These are phyloP conservation scores for Pholiota adiposa DNA, from an alignment of 1,284 basidiomycete species.

Conservation along the genomic window DNA sequence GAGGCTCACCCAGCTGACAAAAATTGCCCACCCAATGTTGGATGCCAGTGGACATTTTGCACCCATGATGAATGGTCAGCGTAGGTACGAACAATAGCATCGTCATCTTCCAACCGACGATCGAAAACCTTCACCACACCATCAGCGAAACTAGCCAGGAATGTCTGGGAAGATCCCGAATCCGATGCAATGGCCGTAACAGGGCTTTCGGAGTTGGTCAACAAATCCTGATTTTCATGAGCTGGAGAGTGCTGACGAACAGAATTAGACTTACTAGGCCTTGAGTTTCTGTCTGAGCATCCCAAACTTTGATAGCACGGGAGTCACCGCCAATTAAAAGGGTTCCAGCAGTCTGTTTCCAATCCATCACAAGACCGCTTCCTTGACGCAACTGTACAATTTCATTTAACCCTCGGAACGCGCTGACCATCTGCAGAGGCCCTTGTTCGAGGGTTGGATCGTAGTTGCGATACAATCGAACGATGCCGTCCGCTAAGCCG, in stretches of 20 bases:
- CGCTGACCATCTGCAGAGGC: conserved; percentile 86
- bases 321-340: conserved; percentile 93
- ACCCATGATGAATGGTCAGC: conserved; percentile 90
- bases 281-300: conserved; percentile 90
- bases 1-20: conserved; percentile 82
- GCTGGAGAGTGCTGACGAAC: not conserved
- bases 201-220: conserved; percentile 89
- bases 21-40: conserved; percentile 73
- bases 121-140: conserved; percentile 93
- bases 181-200: conserved; percentile 89
- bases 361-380: conserved; percentile 87
- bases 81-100: conserved; percentile 85
- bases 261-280: conserved; percentile 60
- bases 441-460: conserved; percentile 66
- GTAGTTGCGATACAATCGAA: conserved; percentile 93
- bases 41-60: conserved; percentile 89
- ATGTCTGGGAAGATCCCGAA: conserved; percentile 77
- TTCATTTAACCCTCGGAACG: conserved; percentile 90
- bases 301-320: conserved; percentile 91
- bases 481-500: conserved; percentile 82
- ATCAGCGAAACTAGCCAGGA: conserved; percentile 93
- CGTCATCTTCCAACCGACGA: conserved; percentile 83
- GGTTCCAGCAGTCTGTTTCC: conserved; percentile 90
- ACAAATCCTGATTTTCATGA: conserved; percentile 64
- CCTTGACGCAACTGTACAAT: conserved; percentile 75